These are phyloP conservation scores for Coemansia sp. DNA, from an alignment of 192 early-diverging fungal genomes.

Conservation along the genomic window DNA sequence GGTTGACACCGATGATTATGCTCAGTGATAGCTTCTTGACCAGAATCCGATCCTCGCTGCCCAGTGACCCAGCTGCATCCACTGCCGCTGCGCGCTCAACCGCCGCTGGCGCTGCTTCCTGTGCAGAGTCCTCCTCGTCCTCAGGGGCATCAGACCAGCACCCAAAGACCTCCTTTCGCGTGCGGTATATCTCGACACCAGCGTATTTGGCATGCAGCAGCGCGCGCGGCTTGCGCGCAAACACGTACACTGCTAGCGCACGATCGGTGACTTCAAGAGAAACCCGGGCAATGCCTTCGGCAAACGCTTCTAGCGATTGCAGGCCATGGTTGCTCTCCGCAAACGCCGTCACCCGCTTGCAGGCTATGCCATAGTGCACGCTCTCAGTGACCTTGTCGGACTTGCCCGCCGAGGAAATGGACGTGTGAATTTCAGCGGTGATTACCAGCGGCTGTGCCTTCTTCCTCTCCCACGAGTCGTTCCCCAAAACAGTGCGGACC, in stretches of 20 bases:
- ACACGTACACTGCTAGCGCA: constrained; percentile 63
- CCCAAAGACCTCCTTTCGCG: constrained; percentile 55
- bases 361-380: constrained; percentile 79
- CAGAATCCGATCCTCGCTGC: constrained; percentile 72
- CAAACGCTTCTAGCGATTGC: constrained; percentile 68
- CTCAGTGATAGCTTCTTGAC: constrained; percentile 75
- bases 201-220: constrained; percentile 87
- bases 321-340: constrained; percentile 66
- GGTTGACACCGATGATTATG: constrained; percentile 92
- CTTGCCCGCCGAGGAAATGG: constrained; percentile 69
- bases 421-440: constrained; percentile 67
- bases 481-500: constrained; percentile 80
- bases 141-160: constrained; percentile 14
- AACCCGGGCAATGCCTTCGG: constrained; percentile 60
- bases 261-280: constrained; percentile 59
- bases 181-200: constrained; percentile 83
- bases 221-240: constrained; percentile 79
- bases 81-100: constrained; percentile 32
- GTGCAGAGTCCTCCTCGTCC: constrained; percentile 1
- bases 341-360: constrained; percentile 70
- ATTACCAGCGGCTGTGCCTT: constrained; percentile 84
- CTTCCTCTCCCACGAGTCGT: constrained; percentile 90
- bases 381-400: constrained; percentile 75
- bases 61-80: constrained; percentile 38
- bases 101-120: not conserved